A percentile compares a stretch with the other conserved stretches of the same genome.
Evolutionary conservation across 495 filamentous ascomycete species (phyloP).

Genomic region (Emericellopsis terricola): DNA sequence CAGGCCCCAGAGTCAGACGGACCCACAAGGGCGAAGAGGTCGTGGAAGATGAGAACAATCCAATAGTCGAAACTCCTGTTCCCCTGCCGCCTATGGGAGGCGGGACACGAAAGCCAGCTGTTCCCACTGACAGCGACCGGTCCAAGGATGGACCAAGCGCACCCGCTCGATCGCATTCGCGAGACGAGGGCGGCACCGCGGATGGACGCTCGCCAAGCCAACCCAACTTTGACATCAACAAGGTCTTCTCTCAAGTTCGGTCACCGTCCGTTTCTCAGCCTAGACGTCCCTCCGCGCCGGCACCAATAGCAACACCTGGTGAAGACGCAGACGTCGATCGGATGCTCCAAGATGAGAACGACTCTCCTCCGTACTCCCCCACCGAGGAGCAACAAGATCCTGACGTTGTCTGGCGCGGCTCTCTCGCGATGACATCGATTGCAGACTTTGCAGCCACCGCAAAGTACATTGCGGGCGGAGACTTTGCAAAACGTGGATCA

Average conservation of each 20-base stretch:
- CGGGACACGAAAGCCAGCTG: constrained; percentile 6
- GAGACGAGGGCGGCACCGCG: constrained; percentile 26
- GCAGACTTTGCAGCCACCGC: constrained; percentile 58
- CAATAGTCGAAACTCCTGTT: background rate
- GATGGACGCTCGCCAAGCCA: constrained; percentile 27
- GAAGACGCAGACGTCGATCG: constrained; percentile 81
- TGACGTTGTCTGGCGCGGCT: constrained; percentile 68
- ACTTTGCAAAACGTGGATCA: constrained; percentile 45
- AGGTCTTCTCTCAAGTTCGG: constrained; percentile 48
- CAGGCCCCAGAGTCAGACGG: constrained; percentile 59
- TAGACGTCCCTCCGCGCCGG: constrained; percentile 27
- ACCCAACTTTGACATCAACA: constrained; percentile 50
- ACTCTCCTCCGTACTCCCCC: constrained; percentile 77
- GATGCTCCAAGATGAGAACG: constrained; percentile 65
- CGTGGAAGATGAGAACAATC: constrained; percentile 43
- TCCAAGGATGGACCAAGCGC: constrained; percentile 14
- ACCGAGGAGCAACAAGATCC: constrained; percentile 34
- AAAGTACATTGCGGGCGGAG: constrained; percentile 68
- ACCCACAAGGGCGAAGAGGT: constrained; percentile 94
- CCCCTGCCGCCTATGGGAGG: background rate
- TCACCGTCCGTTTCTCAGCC: constrained; percentile 31
- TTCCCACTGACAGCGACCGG: constrained; percentile 9
- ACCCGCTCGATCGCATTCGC: constrained; percentile 8
- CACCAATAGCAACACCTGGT: constrained; percentile 29
- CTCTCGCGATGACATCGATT: constrained; percentile 55